Base-by-base conservation (phyloP, 1,139 yeast species). In the Pichia cactophila region DNA sequence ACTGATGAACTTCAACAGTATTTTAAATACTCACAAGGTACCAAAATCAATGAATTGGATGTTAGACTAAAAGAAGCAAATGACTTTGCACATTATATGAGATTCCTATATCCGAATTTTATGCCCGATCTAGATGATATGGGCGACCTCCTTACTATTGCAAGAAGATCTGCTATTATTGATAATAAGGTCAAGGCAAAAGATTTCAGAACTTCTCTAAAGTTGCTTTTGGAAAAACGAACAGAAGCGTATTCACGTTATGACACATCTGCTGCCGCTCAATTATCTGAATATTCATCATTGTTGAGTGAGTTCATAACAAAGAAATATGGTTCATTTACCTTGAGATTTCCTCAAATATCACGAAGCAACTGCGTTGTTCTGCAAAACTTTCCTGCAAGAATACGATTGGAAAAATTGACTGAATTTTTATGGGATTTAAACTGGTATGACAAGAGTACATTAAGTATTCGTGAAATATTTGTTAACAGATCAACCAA, bases 361-460 rank as follows among this genome's bases (percentile, higher is more conserved):
- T 43, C 29, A 33, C 47, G 50, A 23, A 33, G 44, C 1, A 52
- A 52, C 31, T 58, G 62, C 42, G 65, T 62, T 3, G 48, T 63
- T 8, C 35, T 63, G 2, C 46, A 53, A 39, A 56, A 60, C 44
- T 53, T 61, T 2, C 78, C 79, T 1, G 56, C 59, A 1, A 63
- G 58, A 20, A 58, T 66, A 37, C 53, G 62, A 5, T 35, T 43
- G 1, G 51, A 52, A 5, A 58, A 61, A 16, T 60, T 67, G 1
- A 51, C 67, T 2, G 63, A 69, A 35, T 64, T 65, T 44, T 58
- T 74, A 14, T 73, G 76, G 74, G 74, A 73, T 43, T 71, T 70
- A 49, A 69, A 71, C 14, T 56, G 74, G 36, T 60, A 69, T 29
- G 63, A 62, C 33, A 61, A 65, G 42, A 68, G 63, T 37, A 54